These are phyloP conservation scores for Nakaseomyces uthaithaninus DNA, from an alignment of 1,139 yeast genomes.

Conservation along the genomic window DNA sequence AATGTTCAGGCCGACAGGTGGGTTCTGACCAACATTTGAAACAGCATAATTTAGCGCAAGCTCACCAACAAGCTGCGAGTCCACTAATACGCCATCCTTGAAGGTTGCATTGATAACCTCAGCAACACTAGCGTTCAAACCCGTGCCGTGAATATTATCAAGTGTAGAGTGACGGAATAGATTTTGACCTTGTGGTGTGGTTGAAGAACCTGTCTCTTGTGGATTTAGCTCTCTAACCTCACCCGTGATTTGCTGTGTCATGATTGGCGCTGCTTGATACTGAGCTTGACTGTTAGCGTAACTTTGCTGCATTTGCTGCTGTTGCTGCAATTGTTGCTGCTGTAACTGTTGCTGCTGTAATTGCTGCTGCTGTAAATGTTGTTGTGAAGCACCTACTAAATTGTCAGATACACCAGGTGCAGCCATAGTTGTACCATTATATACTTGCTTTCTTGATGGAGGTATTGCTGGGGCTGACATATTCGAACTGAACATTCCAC, in stretches of 20 bases:
- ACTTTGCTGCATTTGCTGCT: slow-evolving; percentile 1
- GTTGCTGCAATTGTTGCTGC: neutral
- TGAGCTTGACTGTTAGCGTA: slow-evolving; percentile 4
- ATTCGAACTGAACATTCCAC: slow-evolving; percentile 6
- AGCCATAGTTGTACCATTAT: slow-evolving; percentile 15
- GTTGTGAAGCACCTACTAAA: neutral
- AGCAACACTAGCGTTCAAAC: slow-evolving; percentile 69
- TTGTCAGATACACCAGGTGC: neutral
- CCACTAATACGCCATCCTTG: slow-evolving; percentile 52
- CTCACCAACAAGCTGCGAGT: slow-evolving; percentile 68
- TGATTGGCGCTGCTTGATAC: slow-evolving; percentile 2
- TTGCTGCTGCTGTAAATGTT: neutral
- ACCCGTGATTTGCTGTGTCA: slow-evolving; percentile 19
- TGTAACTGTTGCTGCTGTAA: neutral
- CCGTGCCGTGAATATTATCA: slow-evolving; percentile 34
- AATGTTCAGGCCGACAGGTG: slow-evolving; percentile 34
- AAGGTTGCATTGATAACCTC: slow-evolving; percentile 72
- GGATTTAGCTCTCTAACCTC: slow-evolving; percentile 31
- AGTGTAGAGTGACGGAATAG: slow-evolving; percentile 44
- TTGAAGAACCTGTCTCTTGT: slow-evolving; percentile 35
- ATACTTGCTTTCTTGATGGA: slow-evolving; percentile 47
- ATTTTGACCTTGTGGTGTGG: slow-evolving; percentile 22
- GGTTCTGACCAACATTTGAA: slow-evolving; percentile 16
- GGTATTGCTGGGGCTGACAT: slow-evolving; percentile 36
- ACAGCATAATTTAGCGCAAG: slow-evolving; percentile 56